Base-by-base conservation (phyloP, 164 flowering plant genomes). In the Tinospora cordifolia region DNA sequence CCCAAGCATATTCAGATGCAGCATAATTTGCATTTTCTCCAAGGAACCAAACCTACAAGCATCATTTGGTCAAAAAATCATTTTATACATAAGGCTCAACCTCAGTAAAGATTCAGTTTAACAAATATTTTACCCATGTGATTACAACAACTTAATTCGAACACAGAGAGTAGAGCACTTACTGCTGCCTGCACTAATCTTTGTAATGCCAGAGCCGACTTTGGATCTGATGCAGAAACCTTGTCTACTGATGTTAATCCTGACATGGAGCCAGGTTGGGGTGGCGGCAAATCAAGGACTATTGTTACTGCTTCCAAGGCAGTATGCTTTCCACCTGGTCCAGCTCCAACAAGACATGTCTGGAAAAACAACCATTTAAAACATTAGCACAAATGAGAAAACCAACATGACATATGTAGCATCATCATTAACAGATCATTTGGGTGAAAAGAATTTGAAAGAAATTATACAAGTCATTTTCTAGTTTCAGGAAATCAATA, bases 21-120 rank as follows among this genome's bases (percentile, higher is more conserved):
- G 98, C 98, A 82, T 95, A 95, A 77, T 94, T 94, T 75, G 98
- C 99, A 88, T 94, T 94, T 82, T 94, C 99, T 46, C 99, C 99
- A 77, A 94, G 95, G 81, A 94, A 94, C 99, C 99, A 94, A 7
- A 94, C 99, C 99, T 94, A 79, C 67, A 79, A 34, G 67, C 26
- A 41, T 51, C 59, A 51, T 15, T 51, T 22, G n/a, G 21, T 5
- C n/a, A 22, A 51, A 51, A 51, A 12, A 51, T n/a, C 59, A 15
- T 51, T 17, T 51, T 51, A 17, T 17, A n/a, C 57, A 41, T 41
- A 41, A 41, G n/a, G 59, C 8, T 51, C 59, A 51, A 51, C 59
- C 59, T 51, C n/a, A 15, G 21, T 10, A 15, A n/a, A 51, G 5
- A 51, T 51, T n/a, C 6, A 51, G 21, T 51, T 51, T 22, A 51